Percentiles rank a stretch among this genome's conserved stretches.
phyloP scores from a whole-genome alignment of 352 stramenopile genomes.

The Pelagophyceae sp. region DNA sequence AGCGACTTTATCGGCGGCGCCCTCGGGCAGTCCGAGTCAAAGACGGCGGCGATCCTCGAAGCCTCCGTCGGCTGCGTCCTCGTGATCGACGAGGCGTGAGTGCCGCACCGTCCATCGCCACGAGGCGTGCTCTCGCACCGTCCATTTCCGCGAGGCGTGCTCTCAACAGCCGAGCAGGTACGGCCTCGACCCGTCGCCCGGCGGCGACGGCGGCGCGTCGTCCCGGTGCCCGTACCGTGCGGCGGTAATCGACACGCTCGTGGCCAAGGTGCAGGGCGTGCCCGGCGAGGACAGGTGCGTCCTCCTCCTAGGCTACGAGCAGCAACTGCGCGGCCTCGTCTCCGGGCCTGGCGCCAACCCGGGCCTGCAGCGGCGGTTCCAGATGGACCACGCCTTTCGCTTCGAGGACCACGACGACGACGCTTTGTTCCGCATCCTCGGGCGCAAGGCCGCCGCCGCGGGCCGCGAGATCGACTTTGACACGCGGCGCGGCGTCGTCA shows the following conservation, averaged over 20 bases:
- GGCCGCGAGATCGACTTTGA: not conserved
- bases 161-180: no score
- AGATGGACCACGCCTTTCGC: constrained; percentile 67
- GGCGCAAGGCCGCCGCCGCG: constrained; percentile 24
- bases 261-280: constrained; percentile 76
- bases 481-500: constrained; percentile 29
- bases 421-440: constrained; percentile 50
- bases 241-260: constrained; percentile 66
- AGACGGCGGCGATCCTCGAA: constrained; percentile 68
- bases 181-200: constrained; percentile 53
- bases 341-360: constrained; percentile 69
- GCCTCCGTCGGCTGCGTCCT: constrained; percentile 71
- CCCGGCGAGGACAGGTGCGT: constrained; percentile 77
- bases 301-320: constrained; percentile 73
- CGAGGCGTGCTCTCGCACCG: no score
- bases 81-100: constrained; percentile 82
- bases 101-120: no score
- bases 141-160: no score
- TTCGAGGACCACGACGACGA: constrained; percentile 81
- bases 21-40: constrained; percentile 61
- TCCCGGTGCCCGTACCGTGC: constrained; percentile 36
- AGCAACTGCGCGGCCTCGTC: constrained; percentile 80
- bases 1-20: constrained; percentile 69
- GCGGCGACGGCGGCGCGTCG: constrained; percentile 45
- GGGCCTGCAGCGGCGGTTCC: constrained; percentile 71